These are phyloP conservation scores for Tetrahymena elliotti DNA, from an alignment of 73 alveolate species.

Conservation along the genomic window DNA sequence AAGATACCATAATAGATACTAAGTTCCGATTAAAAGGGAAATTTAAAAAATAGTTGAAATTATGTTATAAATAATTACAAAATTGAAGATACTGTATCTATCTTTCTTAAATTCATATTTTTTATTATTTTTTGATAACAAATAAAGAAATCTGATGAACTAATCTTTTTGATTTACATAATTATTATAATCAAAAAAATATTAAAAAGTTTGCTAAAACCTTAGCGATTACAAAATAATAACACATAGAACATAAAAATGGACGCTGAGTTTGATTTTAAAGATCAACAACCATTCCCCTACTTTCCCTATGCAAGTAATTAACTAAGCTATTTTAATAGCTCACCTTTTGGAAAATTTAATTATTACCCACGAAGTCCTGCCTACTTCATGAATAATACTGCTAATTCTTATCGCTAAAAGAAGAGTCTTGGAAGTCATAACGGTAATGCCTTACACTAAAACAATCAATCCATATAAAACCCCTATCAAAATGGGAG, in stretches of 20 bases:
- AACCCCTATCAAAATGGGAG: background rate
- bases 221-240: background rate
- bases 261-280: background rate
- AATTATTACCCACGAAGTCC: background rate
- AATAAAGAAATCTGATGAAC: background rate
- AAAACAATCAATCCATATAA: background rate
- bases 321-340: no score
- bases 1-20: background rate
- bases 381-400: no score
- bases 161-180: background rate
- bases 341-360: background rate
- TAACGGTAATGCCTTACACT: background rate
- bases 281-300: background rate
- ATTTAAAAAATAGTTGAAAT: background rate
- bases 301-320: background rate
- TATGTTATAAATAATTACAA: no score
- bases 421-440: background rate
- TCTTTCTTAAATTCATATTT: background rate
- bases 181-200: background rate
- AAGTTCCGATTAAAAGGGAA: background rate
- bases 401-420: background rate
- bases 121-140: background rate
- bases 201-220: background rate
- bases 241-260: background rate
- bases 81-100: background rate